Conservation (phyloP, 1,139 yeast species). For the Candida tetrigidarum region DNA sequence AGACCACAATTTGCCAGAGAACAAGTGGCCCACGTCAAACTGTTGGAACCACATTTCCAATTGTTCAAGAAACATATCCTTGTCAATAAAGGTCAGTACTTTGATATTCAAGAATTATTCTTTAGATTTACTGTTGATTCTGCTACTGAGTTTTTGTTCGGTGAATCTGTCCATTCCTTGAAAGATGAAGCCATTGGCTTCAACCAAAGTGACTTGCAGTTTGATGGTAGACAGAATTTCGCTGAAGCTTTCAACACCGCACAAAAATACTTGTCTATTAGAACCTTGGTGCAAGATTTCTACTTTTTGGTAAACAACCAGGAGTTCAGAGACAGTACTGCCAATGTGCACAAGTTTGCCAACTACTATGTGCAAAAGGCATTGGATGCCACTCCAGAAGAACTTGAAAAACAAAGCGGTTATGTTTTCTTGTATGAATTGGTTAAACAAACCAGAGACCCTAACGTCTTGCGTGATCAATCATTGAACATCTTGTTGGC, state of each 20-base stretch:
- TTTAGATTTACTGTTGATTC: conserved; percentile 44
- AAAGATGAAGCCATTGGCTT: conserved; percentile 34
- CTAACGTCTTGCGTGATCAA: conserved; percentile 46
- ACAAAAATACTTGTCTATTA: conserved; percentile 32
- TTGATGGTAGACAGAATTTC: conserved; percentile 26
- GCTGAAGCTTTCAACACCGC: conserved; percentile 34
- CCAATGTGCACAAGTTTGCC: conserved; percentile 33
- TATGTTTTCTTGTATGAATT: conserved; percentile 50
- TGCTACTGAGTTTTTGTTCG: conserved; percentile 47
- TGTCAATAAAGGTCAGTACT: conserved; percentile 24
- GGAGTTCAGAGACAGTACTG: conserved; percentile 24
- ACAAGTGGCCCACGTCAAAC: conserved; percentile 50
- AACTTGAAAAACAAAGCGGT: conserved; percentile 31
- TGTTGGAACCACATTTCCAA: conserved; percentile 48
- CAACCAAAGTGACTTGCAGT: conserved; percentile 20
- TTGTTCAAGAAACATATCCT: conserved; percentile 37
- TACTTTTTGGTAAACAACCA: conserved; percentile 28
- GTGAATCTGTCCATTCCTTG: conserved; percentile 36
- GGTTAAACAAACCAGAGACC: conserved; percentile 48
- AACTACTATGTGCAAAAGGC: conserved; percentile 33
- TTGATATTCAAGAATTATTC: conserved; percentile 42
- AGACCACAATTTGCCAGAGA: conserved; percentile 59
- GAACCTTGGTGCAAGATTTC: conserved; percentile 33
- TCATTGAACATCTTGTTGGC: conserved; percentile 49
- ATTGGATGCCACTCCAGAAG: conserved; percentile 27